phyloP scores from a whole-genome alignment of 768 basidiomycete genomes.

The Collybiopsis luxurians region DNA sequence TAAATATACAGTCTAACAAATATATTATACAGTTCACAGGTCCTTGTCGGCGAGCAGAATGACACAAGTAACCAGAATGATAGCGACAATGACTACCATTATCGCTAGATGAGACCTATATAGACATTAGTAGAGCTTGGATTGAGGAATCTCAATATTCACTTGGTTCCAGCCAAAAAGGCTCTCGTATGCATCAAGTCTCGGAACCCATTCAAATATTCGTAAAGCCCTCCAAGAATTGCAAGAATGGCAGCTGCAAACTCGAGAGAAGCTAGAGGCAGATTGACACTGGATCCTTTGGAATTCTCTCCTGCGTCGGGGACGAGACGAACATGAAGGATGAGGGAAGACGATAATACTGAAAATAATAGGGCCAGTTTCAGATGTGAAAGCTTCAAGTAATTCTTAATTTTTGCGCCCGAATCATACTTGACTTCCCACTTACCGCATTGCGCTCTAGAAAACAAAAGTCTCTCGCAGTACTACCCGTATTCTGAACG shows the following conservation, averaged over 20 bases:
- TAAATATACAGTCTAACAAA: neutral
- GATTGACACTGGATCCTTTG: conserved; percentile 21
- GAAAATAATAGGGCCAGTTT: conserved; percentile 65
- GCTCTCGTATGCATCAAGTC: conserved; percentile 58
- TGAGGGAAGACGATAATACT: conserved; percentile 59
- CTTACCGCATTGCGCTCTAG: conserved; percentile 63
- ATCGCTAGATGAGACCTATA: conserved; percentile 49
- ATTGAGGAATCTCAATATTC: conserved; percentile 17
- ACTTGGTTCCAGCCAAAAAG: conserved; percentile 61
- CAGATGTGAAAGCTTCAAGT: conserved; percentile 66
- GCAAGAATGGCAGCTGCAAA: conserved; percentile 51
- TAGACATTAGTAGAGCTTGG: neutral
- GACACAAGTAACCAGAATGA: conserved; percentile 52
- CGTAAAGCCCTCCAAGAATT: conserved; percentile 60
- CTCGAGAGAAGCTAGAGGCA: conserved; percentile 54
- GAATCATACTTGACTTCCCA: too few relatives aligned
- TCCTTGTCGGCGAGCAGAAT: conserved; percentile 40
- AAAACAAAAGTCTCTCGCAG: conserved; percentile 77
- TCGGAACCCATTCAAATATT: conserved; percentile 57
- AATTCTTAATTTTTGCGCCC: too few relatives aligned
- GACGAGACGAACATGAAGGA: conserved; percentile 59
- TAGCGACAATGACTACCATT: conserved; percentile 44
- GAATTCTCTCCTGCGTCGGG: conserved; percentile 30
- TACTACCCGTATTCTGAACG: conserved; percentile 51
- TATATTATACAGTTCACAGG: neutral